Evolutionary conservation across 1,284 basidiomycete genomes (phyloP).

Genomic region (Sparassis latifolia): DNA sequence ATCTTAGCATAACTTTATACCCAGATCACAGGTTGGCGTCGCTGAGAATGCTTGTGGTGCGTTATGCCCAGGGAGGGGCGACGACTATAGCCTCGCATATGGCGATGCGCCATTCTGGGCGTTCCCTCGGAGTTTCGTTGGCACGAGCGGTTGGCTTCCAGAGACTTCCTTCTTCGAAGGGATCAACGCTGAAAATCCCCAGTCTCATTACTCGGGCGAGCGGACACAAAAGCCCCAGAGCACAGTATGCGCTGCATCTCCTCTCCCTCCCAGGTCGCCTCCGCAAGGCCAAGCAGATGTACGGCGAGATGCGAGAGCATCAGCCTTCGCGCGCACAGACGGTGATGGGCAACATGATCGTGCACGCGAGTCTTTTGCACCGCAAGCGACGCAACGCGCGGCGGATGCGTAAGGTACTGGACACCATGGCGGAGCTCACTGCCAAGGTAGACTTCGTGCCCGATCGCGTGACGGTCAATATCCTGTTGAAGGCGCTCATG

Average conservation of each 20-base stretch:
- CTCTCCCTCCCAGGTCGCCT: slow-evolving; percentile 16
- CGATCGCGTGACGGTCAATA: slow-evolving; percentile 61
- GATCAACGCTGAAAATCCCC: slow-evolving; percentile 1
- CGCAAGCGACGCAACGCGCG: slow-evolving; percentile 33
- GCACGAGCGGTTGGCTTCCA: not conserved
- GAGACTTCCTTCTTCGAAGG: not conserved
- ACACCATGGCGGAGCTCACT: slow-evolving; percentile 33
- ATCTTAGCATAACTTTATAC: not conserved
- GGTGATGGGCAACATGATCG: slow-evolving; percentile 46
- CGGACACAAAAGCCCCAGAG: not conserved
- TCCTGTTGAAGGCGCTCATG: slow-evolving; percentile 50
- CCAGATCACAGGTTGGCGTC: slow-evolving; percentile 1
- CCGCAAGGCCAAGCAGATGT: slow-evolving; percentile 36
- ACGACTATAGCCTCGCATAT: slow-evolving; percentile 2
- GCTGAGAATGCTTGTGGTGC: slow-evolving; percentile 1
- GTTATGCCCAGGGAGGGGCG: slow-evolving; percentile 4
- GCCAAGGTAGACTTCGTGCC: slow-evolving; percentile 38
- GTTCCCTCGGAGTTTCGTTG: not conserved
- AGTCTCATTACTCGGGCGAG: not conserved
- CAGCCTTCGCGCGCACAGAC: slow-evolving; percentile 31
- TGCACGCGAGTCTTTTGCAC: slow-evolving; percentile 36
- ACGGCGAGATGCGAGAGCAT: slow-evolving; percentile 22
- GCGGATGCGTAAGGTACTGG: slow-evolving; percentile 36
- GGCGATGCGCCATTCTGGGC: not conserved
- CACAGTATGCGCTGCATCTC: slow-evolving; percentile 4